phyloP scores from a whole-genome alignment of 2,329 filamentous ascomycete species.

The Zopfia rhizophila region DNA sequence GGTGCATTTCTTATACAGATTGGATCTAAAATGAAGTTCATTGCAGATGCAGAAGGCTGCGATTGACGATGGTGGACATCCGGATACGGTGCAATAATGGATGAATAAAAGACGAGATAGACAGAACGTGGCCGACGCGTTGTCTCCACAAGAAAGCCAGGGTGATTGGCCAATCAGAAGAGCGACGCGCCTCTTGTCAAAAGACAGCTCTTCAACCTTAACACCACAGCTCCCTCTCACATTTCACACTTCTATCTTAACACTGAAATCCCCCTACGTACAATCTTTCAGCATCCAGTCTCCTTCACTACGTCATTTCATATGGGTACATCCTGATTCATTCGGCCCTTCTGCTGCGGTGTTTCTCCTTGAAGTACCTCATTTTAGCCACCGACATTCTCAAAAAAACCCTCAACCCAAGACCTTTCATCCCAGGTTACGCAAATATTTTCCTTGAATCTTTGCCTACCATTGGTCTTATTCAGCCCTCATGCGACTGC shows the following conservation, averaged over 20 bases:
- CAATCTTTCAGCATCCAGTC: too few species aligned
- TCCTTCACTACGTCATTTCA: too few species aligned
- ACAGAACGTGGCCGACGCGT: slow-evolving; percentile 3
- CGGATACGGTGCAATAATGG: slow-evolving; percentile 11
- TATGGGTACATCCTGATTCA: too few species aligned
- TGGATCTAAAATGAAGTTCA: slow-evolving; percentile 21
- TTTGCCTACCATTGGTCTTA: slow-evolving; percentile 1
- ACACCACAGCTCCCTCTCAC: too few species aligned
- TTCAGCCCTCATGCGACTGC: background rate
- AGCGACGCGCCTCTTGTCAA: background rate
- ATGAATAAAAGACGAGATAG: slow-evolving; percentile 10
- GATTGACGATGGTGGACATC: slow-evolving; percentile 20
- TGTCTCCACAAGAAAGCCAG: background rate
- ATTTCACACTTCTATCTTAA: too few species aligned
- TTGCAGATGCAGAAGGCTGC: slow-evolving; percentile 31
- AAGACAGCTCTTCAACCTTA: background rate
- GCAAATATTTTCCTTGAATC: too few species aligned
- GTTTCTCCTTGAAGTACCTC: too few species aligned
- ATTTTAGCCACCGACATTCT: too few species aligned
- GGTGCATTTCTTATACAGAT: slow-evolving; percentile 37
- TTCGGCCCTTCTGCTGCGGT: too few species aligned
- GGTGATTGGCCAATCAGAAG: slow-evolving; percentile 13
- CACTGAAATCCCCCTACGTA: too few species aligned
- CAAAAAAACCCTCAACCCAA: too few species aligned
- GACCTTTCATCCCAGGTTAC: too few species aligned